These are phyloP conservation scores for Solanum hybrid DNA, from an alignment of 305 asterid genomes.

Conservation along the genomic window DNA sequence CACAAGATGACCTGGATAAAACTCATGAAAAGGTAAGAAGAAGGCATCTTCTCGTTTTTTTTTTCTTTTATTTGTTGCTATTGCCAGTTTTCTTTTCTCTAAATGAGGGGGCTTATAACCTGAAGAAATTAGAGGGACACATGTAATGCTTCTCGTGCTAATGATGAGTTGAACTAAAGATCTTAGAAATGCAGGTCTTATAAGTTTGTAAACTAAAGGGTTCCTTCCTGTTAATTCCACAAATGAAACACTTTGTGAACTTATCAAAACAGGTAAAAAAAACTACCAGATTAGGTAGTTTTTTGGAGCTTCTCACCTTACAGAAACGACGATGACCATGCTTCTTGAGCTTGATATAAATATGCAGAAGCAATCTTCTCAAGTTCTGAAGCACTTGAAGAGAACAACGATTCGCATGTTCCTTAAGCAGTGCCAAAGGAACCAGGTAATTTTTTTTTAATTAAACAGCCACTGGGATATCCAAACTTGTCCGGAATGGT, in stretches of 20 bases:
- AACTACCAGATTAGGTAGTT: not conserved
- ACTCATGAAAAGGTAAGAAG: not conserved
- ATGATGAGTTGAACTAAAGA: not conserved
- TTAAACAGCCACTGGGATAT: constrained; percentile 43
- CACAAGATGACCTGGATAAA: not conserved
- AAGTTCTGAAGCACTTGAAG: not conserved
- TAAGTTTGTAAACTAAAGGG: not conserved
- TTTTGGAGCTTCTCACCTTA: not conserved
- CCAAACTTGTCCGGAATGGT: constrained; percentile 20
- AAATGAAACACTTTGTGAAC: not conserved
- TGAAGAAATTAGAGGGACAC: not conserved
- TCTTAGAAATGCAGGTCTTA: not conserved
- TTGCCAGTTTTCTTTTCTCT: not conserved
- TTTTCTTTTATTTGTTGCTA: not conserved
- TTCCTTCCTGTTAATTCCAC: not conserved
- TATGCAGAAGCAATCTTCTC: not conserved
- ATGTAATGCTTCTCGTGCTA: not conserved
- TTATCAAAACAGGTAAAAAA: not conserved
- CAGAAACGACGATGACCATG: not conserved
- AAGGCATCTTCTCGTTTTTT: not conserved
- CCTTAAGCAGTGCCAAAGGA: not conserved
- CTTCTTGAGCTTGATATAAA: not conserved
- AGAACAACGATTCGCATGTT: not conserved
- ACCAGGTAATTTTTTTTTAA: not conserved
- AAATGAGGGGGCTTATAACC: not conserved